Base-by-base conservation (phyloP, 331 rosid genomes). In the Dryas integrifolia region DNA sequence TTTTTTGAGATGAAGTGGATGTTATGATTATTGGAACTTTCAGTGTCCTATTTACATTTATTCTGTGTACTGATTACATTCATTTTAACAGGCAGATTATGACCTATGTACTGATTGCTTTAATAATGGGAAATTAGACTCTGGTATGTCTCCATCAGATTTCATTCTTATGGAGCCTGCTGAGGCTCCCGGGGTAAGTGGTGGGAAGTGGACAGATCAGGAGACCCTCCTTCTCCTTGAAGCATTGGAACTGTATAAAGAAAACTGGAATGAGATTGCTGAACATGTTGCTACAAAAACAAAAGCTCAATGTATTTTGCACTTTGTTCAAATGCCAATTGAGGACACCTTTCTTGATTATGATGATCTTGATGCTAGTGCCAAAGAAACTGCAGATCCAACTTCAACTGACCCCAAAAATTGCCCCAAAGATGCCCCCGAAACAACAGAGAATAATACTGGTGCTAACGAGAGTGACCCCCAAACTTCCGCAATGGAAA, bases 141-240 rank as follows among this genome's bases (percentile, higher is more conserved):
- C 93, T 13, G 97, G 94, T 59, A 95, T 95, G 99, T 88, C 96
- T 73, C 81, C 96, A 8, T 83, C 73, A 69, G 99, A 95, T 85
- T 95, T 95, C 82, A 95, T 95, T 79, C 92, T 95, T 81, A 95
- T 95, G 99, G 99, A 95, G 80, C 96, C 99, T 67, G 99, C 93
- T 82, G 97, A 88, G 86, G 96, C 79, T 81, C 96, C 80, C 7
- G 96, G 97, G 69, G 79, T 87, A 70, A 89, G 91, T 79, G 91
- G 99, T 79, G 97, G 99, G 76, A 92, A 92, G 76, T 95, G 99
- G 99, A 92, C 99, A 46, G 99, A 95, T 89, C 99, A 95, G 84
- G 99, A 95, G 85, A 95, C 99, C 16, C 97, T 95, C 64, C 90
- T 95, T 77, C 99, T 95, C 68, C 99, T 92, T 80, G 99, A 95